phyloP scores from a whole-genome alignment of 352 stramenopile species.

The Pythium sp. region DNA sequence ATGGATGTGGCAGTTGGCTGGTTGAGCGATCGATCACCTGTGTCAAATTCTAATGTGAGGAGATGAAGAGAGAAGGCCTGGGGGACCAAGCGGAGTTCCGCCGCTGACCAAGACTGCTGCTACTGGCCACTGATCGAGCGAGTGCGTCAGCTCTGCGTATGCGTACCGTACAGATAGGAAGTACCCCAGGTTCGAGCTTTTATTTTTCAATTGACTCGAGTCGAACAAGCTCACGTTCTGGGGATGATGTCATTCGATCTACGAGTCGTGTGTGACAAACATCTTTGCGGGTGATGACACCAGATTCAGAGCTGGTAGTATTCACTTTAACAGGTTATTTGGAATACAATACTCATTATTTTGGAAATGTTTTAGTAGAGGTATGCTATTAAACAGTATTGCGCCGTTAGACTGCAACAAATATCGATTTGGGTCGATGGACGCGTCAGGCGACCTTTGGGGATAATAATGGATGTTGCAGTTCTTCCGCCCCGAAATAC shows the following conservation, averaged over 20 bases:
- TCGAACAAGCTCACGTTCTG: background rate
- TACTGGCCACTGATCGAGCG: constrained; percentile 1
- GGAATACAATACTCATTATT: background rate
- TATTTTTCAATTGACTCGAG: background rate
- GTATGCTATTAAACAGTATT: constrained; percentile 1
- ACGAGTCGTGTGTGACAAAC: background rate
- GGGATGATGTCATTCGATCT: constrained; percentile 9
- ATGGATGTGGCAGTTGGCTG: background rate
- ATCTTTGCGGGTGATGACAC: background rate
- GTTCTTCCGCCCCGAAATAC: background rate
- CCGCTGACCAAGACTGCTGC: background rate
- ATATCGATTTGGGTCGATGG: too few relatives aligned
- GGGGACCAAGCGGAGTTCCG: background rate
- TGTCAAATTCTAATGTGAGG: background rate
- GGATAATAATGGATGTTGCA: background rate
- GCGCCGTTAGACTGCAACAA: background rate
- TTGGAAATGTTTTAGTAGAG: background rate
- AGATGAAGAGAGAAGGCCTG: background rate
- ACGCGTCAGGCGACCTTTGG: constrained; percentile 1
- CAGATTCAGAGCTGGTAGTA: background rate
- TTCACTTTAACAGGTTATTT: background rate
- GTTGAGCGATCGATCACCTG: background rate
- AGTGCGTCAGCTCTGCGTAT: background rate
- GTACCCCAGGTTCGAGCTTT: background rate
- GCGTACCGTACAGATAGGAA: background rate